Evolutionary conservation across 2,329 filamentous ascomycete genomes (phyloP), one percentile per base, ranked within the genome.

Genomic region (Epicoccum nigrum): DNA sequence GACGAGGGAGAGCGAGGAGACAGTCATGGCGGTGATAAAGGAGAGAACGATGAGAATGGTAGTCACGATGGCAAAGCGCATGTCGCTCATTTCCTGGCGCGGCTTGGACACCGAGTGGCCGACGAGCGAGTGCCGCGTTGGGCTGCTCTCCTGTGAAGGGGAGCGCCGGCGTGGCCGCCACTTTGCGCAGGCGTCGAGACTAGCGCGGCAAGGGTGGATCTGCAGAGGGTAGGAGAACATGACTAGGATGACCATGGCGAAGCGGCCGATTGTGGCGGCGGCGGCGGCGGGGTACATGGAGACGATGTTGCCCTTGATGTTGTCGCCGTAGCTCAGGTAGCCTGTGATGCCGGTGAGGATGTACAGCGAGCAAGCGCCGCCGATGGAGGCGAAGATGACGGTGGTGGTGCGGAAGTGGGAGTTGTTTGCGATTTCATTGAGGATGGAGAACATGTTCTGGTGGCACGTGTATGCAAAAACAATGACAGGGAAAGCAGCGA

Each of bases 381-480:
- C 94, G 62, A 96, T 96, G 64, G 92, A 96, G 4, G 88, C 83
- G 17, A 82, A 79, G 11, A 97, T 86, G 7, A 99, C 92, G 13
- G 84, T 83, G 0, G 91, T 87, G 7, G 93, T 88, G 56, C 88
- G 88, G 65, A 80, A 82, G 16, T 90, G 90, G 3, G 89, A 89
- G 73, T 92, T 91, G 69, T 96, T 87, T 51, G 85, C 82, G 60
- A 99, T 91, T 75, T 99, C 94, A 67, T 99, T 99, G 35, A 99
- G 78, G 60, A 99, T 96, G 9, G 93, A 96, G 72, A 99, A 99
- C 94, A 99, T 99, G 71, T 99, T 99, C 69, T 99, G 94, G 74
- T 99, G 94, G 72, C 94, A 99, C 1, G 94, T 99, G 72, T 97
- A 99, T n/a, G 93, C 94, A 79, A 99, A 99, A 2, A 99, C 90